Evolutionary conservation across 192 early-diverging fungal genomes (phyloP), one percentile per base, ranked within the genome.

Genomic region (Lobulomyces angularis): DNA sequence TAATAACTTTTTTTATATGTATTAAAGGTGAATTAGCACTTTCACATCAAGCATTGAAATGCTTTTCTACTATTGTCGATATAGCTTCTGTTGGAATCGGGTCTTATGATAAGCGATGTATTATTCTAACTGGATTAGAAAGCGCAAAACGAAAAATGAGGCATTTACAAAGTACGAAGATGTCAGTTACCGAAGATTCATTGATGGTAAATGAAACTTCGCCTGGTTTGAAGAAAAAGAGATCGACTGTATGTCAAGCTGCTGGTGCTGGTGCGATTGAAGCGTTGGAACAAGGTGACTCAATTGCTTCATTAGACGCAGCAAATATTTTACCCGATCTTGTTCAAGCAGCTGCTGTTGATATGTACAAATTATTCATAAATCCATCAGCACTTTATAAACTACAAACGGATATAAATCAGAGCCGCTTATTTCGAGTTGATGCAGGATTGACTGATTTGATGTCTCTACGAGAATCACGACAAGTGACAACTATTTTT

Each of bases 401-500:
- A 35, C 55, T 71, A 8, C 62, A 72, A 35, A 42, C 58, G 1
- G 68, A 71, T 37, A 56, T 71, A 24, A 66, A 69, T 42, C 55
- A 73, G 31, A 64, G 58, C 14, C 43, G 52, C 0, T 47, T 63
- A 12, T 71, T 71, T 43, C 51, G 45, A 6, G 16, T 66, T 22
- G 45, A 60, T 11, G 44, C 58, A 6, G 48, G 50, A 18, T 39
- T 71, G 0, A 23, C 28, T 11, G 59, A 71, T 16, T 43, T 71
- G n/a, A 41, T 71, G 43, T 27, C 39, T 7, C 41, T 71, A 17
- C 41, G 41, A 24, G 68, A 71, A 27, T 41, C 67, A 5, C 62
- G 68, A n/a, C 68, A 71, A 41, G 59, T 71, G 21, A 67, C 68
- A n/a, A 71, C 68, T 2, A 41, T 71, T 9, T 71, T 71, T 37